A percentile compares a stretch with the other conserved stretches of the same genome.
These are phyloP conservation scores for Carpinus fangiana DNA, from an alignment of 306 rosid species.

Conservation along the genomic window DNA sequence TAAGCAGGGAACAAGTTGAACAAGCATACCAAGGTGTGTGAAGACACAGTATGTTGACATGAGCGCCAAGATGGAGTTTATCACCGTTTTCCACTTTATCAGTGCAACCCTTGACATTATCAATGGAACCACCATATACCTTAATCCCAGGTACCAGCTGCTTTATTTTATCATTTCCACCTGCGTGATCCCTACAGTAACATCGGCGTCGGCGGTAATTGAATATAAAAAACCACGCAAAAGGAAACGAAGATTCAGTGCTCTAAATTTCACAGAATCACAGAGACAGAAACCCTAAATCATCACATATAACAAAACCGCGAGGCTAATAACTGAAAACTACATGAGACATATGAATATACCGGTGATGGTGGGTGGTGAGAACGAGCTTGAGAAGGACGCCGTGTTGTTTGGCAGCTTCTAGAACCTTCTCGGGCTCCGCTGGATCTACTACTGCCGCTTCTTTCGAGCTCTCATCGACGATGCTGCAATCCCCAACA, in stretches of 20 bases:
- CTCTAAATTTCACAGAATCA: neutral
- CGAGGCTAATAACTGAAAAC: neutral
- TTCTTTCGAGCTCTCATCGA: slow-evolving; percentile 75
- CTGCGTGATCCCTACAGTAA: slow-evolving; percentile 76
- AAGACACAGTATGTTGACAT: slow-evolving; percentile 60
- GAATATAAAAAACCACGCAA: neutral
- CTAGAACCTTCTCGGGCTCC: slow-evolving; percentile 77
- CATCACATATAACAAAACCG: no score
- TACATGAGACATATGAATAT: neutral
- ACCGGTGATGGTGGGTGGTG: slow-evolving; percentile 99
- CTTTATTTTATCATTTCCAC: slow-evolving; percentile 86
- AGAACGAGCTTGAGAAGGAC: slow-evolving; percentile 73
- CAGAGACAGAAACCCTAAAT: neutral
- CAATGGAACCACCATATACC: slow-evolving; percentile 86
- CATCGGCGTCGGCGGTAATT: neutral
- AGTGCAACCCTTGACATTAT: slow-evolving; percentile 89
- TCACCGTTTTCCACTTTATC: slow-evolving; percentile 79
- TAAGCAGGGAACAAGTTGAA: neutral
- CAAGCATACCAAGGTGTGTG: slow-evolving; percentile 84
- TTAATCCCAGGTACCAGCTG: slow-evolving; percentile 76
- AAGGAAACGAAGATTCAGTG: neutral
- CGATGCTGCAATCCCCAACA: slow-evolving; percentile 45
- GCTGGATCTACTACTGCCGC: slow-evolving; percentile 93
- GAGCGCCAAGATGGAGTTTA: slow-evolving; percentile 75
- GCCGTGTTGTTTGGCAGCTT: slow-evolving; percentile 63